Evolutionary conservation across 2,329 filamentous ascomycete species (phyloP), one percentile per base, ranked within the genome.

Genomic region (Exophiala sp.): DNA sequence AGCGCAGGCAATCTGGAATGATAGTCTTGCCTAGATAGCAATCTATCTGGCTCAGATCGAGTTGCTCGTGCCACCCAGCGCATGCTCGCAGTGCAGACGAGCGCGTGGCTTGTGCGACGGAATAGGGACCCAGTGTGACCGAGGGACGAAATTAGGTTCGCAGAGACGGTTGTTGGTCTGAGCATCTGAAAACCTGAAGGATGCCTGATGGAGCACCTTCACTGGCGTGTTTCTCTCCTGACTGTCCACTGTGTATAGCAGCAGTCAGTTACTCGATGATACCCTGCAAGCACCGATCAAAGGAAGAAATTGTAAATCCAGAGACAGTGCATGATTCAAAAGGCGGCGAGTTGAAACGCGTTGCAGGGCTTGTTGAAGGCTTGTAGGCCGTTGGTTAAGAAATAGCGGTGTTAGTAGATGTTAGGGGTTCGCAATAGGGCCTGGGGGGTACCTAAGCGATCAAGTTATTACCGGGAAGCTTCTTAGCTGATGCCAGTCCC

Each of bases 61-160:
- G 35, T 38, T n/a, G 22, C 23, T 40, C 14, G 48, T 55, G 49
- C 48, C 46, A 52, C 48, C 34, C 39, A 43, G 48, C 45, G 53
- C 49, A 52, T 51, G 48, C 41, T 16, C 16, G 34, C 18, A 37
- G 5, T 19, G 34, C 14, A 37, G 14, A 30, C 21, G 45, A 38
- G 48, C 49, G 53, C 53, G 49, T 55, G 53, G 45, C 43, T 29
- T 35, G 52, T 52, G 48, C 41, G 24, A 46, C 44, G 24, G 18
- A 21, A 8, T 22, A 35, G 1, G 32, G 21, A 19, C 22, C 7
- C 19, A 41, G 19, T 34, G 30, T 18, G 19, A 7, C 24, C 10
- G 14, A 19, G 7, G 34, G 18, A 18, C 18, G 14, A 37, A 37
- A 37, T 37, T 37, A 37, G 34, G 34, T 19, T 37, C 14, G 5